These are phyloP conservation scores for Trifolium fragiferum DNA, from an alignment of 306 rosid species.

Conservation along the genomic window DNA sequence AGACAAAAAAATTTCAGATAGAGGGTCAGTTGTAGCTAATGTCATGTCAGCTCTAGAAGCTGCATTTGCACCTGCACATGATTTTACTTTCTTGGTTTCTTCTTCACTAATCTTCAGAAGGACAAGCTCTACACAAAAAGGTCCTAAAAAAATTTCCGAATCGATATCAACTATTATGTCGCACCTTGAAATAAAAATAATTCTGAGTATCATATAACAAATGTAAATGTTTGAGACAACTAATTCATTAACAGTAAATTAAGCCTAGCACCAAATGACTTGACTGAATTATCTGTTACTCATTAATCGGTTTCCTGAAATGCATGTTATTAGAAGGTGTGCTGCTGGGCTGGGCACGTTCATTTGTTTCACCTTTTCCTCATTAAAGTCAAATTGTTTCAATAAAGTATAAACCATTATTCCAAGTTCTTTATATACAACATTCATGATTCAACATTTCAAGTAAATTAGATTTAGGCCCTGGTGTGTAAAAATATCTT, in stretches of 20 bases:
- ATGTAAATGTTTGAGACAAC: not conserved
- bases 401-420: constrained; percentile 12
- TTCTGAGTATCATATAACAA: constrained; percentile 16
- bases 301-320: no score
- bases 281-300: no score
- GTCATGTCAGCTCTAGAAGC: constrained; percentile 57
- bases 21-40: constrained; percentile 63
- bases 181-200: constrained; percentile 17
- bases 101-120: constrained; percentile 61
- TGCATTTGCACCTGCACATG: no score
- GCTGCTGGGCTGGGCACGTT: not conserved
- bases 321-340: no score
- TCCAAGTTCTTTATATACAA: not conserved
- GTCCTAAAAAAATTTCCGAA: constrained; percentile 58
- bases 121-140: constrained; percentile 46
- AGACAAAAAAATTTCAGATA: constrained; percentile 94
- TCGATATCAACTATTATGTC: constrained; percentile 44
- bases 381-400: constrained; percentile 12
- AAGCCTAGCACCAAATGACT: constrained; percentile 3
- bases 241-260: constrained; percentile 12
- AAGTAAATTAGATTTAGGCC: not conserved
- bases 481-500: no score
- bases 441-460: not conserved
- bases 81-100: constrained; percentile 58
- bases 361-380: no score